Base-by-base conservation (phyloP, 345 rosid species). In the Populus nigra region DNA sequence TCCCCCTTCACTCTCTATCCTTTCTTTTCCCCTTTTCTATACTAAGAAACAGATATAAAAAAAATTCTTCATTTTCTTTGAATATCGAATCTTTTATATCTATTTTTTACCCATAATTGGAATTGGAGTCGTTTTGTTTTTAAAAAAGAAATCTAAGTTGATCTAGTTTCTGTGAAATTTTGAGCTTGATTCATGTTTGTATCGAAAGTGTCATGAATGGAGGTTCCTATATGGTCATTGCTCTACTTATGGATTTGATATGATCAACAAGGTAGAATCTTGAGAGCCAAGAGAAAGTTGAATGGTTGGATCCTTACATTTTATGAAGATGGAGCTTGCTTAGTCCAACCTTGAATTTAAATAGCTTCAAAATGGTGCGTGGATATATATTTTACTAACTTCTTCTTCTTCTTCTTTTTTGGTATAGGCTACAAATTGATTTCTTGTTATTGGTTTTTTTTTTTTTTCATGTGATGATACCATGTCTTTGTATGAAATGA, bases 361-460 rank as follows among this genome's bases (percentile, higher is more conserved):
- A 59, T 57, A 33, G 7, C 36, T 27, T n/a, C 63, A 68, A 68
- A 25, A 80, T 81, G 84, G 84, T 77, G 73, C 0, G 80, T 71
- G 47, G 49, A 35, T 33, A 8, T 33, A 8, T 65, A 13, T 27
- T 63, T 18, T 27, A 10, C 55, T 65, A 11, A 17, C 41, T 10
- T 57, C 27, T n/a, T 67, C 36, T 33, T 33, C 5, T 33, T 4
- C 5, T 49, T n/a, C n/a, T 76, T 13, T 1, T 18, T 8, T 35
- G 41, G 31, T 65, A 7, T 8, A 17, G 43, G 23, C 41, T 15
- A 53, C 66, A 7, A 23, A 47, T 23, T 70, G 23, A 11, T 23
- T 0, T 35, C 49, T 36, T 22, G 55, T 22, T 16, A 1, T 68
- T 55, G 12, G 13, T 13, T 29, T 50, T 10, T 29, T 13, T 29